These are phyloP conservation scores for Paramarasmius palmivorus DNA, from an alignment of 1,284 basidiomycete species.

Conservation along the genomic window DNA sequence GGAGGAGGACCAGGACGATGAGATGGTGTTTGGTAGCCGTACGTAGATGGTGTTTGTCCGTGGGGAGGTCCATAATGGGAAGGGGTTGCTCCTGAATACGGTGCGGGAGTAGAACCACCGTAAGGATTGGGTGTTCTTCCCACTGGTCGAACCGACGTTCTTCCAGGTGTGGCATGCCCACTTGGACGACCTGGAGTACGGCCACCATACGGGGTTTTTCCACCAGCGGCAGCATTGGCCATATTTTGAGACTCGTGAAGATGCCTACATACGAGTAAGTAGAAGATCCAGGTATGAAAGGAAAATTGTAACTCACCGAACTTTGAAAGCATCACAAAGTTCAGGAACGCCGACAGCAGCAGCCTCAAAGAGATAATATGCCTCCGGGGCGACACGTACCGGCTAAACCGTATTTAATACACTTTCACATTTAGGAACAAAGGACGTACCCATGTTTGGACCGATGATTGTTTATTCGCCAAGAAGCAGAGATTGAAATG, in stretches of 20 bases:
- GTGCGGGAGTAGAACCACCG: constrained; percentile 49
- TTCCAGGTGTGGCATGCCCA: constrained; percentile 75
- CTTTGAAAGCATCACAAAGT: constrained; percentile 95
- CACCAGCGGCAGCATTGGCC: constrained; percentile 57
- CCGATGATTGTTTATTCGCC: constrained; percentile 86
- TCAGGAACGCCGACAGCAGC: constrained; percentile 88
- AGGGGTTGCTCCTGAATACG: constrained; percentile 35
- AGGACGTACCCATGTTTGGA: constrained; percentile 83
- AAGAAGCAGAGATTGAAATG: constrained; percentile 95
- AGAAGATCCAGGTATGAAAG: constrained; percentile 14
- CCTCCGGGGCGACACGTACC: constrained; percentile 86
- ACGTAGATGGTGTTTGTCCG: constrained; percentile 29
- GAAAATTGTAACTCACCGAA: constrained; percentile 52
- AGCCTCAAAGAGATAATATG: constrained; percentile 87
- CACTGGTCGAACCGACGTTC: constrained; percentile 67
- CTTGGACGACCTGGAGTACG: constrained; percentile 72
- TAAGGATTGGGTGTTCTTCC: constrained; percentile 35
- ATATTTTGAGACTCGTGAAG: constrained; percentile 79
- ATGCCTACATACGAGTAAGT: constrained; percentile 47
- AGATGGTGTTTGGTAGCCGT: constrained; percentile 66
- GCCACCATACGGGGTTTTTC: constrained; percentile 81
- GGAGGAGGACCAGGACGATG: constrained; percentile 44
- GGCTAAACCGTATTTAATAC: constrained; percentile 50
- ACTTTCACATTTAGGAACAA: constrained; percentile 2
- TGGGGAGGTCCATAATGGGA: constrained; percentile 5